phyloP scores from a whole-genome alignment of 2,329 filamentous ascomycete species.

The Colletotrichum truncatum region DNA sequence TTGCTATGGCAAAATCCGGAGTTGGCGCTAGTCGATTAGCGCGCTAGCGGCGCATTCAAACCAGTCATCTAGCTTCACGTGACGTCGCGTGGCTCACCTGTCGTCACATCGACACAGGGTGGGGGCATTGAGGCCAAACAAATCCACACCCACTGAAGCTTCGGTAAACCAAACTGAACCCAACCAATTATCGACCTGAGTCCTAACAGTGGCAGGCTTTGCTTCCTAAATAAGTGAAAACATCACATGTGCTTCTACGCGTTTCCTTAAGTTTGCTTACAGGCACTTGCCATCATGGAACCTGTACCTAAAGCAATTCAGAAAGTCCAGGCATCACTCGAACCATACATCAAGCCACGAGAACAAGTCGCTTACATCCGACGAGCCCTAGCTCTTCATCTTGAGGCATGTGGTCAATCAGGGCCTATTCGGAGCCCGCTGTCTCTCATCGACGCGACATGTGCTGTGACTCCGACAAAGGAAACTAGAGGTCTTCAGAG shows the following conservation, averaged over 20 bases:
- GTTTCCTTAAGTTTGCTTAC: background rate
- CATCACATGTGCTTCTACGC: too few species aligned
- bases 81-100: background rate
- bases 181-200: background rate
- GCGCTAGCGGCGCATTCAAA: background rate
- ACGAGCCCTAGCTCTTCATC: constrained; percentile 62
- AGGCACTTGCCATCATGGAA: constrained; percentile 30
- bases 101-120: constrained; percentile 4
- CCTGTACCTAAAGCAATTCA: constrained; percentile 45
- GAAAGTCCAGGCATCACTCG: constrained; percentile 53
- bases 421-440: constrained; percentile 54
- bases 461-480: constrained; percentile 43
- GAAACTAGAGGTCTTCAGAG: constrained; percentile 58
- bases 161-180: background rate
- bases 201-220: background rate
- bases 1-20: constrained; percentile 14
- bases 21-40: constrained; percentile 10
- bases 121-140: background rate
- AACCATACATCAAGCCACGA: constrained; percentile 63
- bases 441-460: constrained; percentile 55
- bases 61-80: background rate
- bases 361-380: constrained; percentile 67
- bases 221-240: background rate
- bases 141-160: constrained; percentile 20
- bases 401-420: constrained; percentile 57